Conservation (phyloP, 371 early-diverging fungal genomes). For the Haplosporangium sp. region DNA sequence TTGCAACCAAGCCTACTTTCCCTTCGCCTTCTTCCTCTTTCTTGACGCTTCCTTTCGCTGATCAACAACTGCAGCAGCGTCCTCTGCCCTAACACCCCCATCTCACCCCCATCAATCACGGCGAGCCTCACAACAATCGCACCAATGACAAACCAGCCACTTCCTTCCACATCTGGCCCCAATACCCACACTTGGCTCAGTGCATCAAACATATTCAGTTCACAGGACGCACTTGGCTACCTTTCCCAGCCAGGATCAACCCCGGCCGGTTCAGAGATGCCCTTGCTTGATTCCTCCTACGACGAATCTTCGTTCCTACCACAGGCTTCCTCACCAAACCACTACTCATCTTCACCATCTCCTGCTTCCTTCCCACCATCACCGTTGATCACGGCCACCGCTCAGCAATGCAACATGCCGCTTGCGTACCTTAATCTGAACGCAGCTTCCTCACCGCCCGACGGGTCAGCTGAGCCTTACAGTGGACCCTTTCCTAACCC, state of each 20-base stretch:
- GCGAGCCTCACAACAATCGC: background rate
- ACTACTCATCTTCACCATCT: conserved; percentile 22
- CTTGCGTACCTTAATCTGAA: conserved; percentile 16
- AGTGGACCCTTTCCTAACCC: conserved; percentile 3
- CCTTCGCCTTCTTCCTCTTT: background rate
- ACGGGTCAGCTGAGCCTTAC: conserved; percentile 6
- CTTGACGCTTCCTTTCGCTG: no score
- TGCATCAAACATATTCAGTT: background rate
- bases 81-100: background rate
- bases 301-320: conserved; percentile 10
- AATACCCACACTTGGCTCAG: conserved; percentile 3
- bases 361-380: conserved; percentile 26
- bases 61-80: background rate
- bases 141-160: background rate
- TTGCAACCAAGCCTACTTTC: background rate
- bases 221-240: conserved; percentile 12
- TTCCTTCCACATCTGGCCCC: background rate
- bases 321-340: conserved; percentile 16
- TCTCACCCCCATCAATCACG: background rate
- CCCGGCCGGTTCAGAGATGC: conserved; percentile 8
- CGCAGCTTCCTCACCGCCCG: conserved; percentile 6
- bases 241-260: conserved; percentile 8
- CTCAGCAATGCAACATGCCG: conserved; percentile 1
- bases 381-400: conserved; percentile 3
- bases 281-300: conserved; percentile 8